Conservation (phyloP, 1,284 basidiomycete species). For the Leccinum pachyderme region DNA sequence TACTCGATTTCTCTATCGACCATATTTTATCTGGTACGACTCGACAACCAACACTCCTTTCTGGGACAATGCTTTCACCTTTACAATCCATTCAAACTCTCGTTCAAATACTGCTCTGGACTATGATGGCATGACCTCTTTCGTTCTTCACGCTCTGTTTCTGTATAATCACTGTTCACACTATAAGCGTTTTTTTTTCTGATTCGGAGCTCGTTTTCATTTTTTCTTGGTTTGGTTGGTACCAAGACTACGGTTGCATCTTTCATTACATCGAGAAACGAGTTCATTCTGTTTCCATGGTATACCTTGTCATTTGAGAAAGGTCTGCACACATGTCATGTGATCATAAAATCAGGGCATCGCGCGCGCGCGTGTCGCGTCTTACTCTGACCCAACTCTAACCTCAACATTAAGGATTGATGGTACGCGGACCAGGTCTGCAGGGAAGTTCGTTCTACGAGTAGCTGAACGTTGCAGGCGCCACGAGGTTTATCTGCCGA, state of each 20-base stretch:
- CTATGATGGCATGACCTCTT: slow-evolving; percentile 27
- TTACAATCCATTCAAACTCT: slow-evolving; percentile 9
- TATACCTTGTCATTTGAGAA: neutral
- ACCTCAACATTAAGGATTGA: slow-evolving; percentile 8
- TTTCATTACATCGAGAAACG: slow-evolving; percentile 27
- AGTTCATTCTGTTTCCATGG: slow-evolving; percentile 14
- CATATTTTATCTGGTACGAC: slow-evolving; percentile 21
- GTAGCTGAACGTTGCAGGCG: slow-evolving; percentile 44
- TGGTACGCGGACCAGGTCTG: slow-evolving; percentile 21
- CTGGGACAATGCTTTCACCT: slow-evolving; percentile 27
- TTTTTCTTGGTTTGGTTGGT: slow-evolving; percentile 29
- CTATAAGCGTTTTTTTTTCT: slow-evolving; percentile 11
- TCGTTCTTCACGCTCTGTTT: slow-evolving; percentile 9
- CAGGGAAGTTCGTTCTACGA: neutral
- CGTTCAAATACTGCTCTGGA: slow-evolving; percentile 30
- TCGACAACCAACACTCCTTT: slow-evolving; percentile 25
- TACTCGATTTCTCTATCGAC: slow-evolving; percentile 12
- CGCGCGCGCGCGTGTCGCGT: neutral
- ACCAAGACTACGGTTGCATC: slow-evolving; percentile 17
- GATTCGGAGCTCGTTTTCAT: slow-evolving; percentile 9
- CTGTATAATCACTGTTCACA: slow-evolving; percentile 17
- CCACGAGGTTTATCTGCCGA: slow-evolving; percentile 77
- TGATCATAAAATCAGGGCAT: slow-evolving; percentile 15
- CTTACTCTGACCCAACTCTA: neutral
- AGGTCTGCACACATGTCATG: slow-evolving; percentile 21